Conservation (phyloP, 352 stramenopile species). For the Phytophthora lateralis region DNA sequence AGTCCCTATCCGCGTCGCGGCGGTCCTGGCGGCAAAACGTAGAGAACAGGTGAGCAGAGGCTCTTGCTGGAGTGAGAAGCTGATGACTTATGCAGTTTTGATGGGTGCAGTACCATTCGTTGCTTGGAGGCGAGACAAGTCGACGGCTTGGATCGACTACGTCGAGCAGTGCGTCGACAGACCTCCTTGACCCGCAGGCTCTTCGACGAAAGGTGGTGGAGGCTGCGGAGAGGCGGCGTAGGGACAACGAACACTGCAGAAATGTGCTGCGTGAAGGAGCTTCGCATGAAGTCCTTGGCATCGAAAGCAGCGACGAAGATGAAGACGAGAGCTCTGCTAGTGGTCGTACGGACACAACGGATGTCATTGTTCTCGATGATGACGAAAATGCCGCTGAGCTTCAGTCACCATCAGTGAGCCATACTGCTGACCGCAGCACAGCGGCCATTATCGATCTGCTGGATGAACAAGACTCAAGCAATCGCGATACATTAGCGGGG, state of each 20-base stretch:
- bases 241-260: constrained; percentile 45
- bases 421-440: not conserved
- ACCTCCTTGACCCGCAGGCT: constrained; percentile 25
- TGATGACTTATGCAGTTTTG: not conserved
- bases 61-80: not conserved
- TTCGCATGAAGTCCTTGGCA: constrained; percentile 45
- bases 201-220: constrained; percentile 48
- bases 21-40: constrained; percentile 45
- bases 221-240: constrained; percentile 58
- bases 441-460: constrained; percentile 20
- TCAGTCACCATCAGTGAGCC: not conserved
- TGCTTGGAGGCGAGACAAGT: constrained; percentile 44
- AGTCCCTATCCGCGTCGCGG: constrained; percentile 28
- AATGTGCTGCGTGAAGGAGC: constrained; percentile 30
- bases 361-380: constrained; percentile 25
- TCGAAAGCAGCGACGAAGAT: constrained; percentile 53
- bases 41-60: constrained; percentile 39
- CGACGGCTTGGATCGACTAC: constrained; percentile 37
- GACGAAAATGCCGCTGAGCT: not conserved
- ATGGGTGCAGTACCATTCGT: constrained; percentile 37
- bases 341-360: not conserved
- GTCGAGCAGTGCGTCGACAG: constrained; percentile 1
- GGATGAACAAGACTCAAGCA: constrained; percentile 5
- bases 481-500: not conserved
- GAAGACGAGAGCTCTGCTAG: constrained; percentile 9